Evolutionary conservation across 2,329 filamentous ascomycete species (phyloP).

Genomic region (Colletotrichum cuscutae): DNA sequence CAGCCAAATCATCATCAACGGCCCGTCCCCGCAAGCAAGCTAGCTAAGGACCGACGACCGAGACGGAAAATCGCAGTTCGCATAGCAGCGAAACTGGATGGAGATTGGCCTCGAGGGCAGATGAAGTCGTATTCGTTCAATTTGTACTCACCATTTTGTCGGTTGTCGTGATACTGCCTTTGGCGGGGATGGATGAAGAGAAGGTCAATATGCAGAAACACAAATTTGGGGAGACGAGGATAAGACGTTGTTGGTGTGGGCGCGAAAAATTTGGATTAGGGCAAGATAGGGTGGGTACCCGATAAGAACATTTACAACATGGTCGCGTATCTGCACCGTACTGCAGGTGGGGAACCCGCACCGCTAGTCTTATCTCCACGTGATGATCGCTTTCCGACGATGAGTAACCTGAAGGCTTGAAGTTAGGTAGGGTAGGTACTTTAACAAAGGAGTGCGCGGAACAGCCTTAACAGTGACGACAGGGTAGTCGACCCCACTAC

Average conservation of each 20-base stretch:
- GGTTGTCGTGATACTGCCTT: slow-evolving; percentile 34
- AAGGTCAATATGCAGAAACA: not conserved
- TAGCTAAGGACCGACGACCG: slow-evolving; percentile 46
- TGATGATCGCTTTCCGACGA: not conserved
- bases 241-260: slow-evolving; percentile 6
- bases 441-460: no score
- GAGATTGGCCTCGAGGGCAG: slow-evolving; percentile 15
- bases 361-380: slow-evolving; percentile 11
- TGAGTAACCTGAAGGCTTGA: no score
- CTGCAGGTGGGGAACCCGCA: no score
- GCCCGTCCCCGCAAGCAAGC: slow-evolving; percentile 56
- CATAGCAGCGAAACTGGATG: slow-evolving; percentile 33
- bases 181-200: slow-evolving; percentile 12
- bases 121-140: slow-evolving; percentile 9
- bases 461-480: not conserved
- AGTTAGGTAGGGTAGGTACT: no score
- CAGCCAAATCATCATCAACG: slow-evolving; percentile 77
- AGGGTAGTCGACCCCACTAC: no score
- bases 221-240: not conserved
- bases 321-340: not conserved
- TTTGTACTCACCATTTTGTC: slow-evolving; percentile 33
- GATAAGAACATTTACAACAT: not conserved
- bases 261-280: slow-evolving; percentile 26
- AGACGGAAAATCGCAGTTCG: slow-evolving; percentile 45
- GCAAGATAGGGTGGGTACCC: not conserved